A percentile compares a stretch with the other conserved stretches of the same genome.
phyloP scores from a whole-genome alignment of 1,139 yeast species.

The Kodamaea suecica region DNA sequence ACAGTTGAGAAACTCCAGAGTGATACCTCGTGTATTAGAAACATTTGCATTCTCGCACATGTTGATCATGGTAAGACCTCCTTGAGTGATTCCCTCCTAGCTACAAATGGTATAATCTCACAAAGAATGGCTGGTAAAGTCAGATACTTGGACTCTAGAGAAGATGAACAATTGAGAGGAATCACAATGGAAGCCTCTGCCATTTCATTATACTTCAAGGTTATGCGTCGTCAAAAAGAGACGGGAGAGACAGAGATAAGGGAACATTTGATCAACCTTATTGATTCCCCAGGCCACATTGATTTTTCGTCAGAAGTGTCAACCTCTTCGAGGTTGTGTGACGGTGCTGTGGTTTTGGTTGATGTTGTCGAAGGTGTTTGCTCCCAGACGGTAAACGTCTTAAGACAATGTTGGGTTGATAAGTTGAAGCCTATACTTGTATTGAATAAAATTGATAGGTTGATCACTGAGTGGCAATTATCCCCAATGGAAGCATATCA shows the following conservation, averaged over 20 bases:
- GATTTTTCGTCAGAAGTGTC: conserved; percentile 97
- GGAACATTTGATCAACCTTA: conserved; percentile 84
- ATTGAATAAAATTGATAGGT: conserved; percentile 88
- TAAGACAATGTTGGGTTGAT: conserved; percentile 95
- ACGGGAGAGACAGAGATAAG: conserved; percentile 43
- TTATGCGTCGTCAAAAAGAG: conserved; percentile 42
- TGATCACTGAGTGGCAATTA: conserved; percentile 76
- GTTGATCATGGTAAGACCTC: conserved; percentile 99
- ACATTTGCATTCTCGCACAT: conserved; percentile 94
- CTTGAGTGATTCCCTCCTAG: conserved; percentile 84
- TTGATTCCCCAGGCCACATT: conserved; percentile 98
- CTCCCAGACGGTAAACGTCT: conserved; percentile 91
- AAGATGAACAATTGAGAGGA: conserved; percentile 94
- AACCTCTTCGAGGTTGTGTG: conserved; percentile 92
- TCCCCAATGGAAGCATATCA: conserved; percentile 82
- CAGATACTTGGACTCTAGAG: conserved; percentile 87
- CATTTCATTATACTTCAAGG: conserved; percentile 77
- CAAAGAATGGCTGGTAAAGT: conserved; percentile 94
- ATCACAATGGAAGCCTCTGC: conserved; percentile 98
- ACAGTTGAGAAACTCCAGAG: conserved; percentile 65
- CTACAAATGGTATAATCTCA: conserved; percentile 94
- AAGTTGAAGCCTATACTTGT: conserved; percentile 85
- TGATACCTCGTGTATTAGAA: conserved; percentile 68
- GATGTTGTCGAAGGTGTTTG: conserved; percentile 99
- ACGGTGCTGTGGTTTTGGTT: conserved; percentile 91